A percentile compares a stretch with the other conserved stretches of the same genome.
Evolutionary conservation across 139 green algal genomes (phyloP).

Genomic region (Coccomyxa sp.): DNA sequence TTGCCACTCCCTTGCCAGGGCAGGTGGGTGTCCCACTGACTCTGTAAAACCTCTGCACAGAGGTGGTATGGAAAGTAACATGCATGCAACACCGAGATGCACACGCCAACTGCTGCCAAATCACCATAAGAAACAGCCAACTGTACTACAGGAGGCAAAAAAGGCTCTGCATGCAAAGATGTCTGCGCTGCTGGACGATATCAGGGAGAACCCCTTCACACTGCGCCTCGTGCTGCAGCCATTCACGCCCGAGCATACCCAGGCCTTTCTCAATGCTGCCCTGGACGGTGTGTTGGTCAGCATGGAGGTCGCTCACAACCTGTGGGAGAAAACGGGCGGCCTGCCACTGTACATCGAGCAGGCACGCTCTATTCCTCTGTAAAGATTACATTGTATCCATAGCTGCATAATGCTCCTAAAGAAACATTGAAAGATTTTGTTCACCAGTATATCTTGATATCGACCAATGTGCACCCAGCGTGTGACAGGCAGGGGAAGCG

Average conservation of each 20-base stretch:
- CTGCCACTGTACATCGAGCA: conserved; percentile 73
- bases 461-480: no score
- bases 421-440: no score
- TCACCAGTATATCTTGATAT: no score
- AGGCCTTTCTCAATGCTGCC: conserved; percentile 19
- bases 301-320: conserved; percentile 40
- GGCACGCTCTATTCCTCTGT: conserved; percentile 11
- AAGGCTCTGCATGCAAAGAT: conserved; percentile 5
- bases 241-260: conserved; percentile 29
- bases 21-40: not conserved
- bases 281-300: conserved; percentile 23
- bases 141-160: conserved; percentile 1
- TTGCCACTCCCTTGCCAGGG: conserved; percentile 4
- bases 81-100: no score
- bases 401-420: not conserved
- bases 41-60: not conserved
- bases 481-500: no score
- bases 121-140: no score
- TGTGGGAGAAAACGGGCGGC: conserved; percentile 64
- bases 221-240: conserved; percentile 35
- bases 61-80: no score
- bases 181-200: not conserved
- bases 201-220: conserved; percentile 21
- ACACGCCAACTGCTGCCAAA: no score
- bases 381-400: not conserved